phyloP scores from a whole-genome alignment of 2,329 filamentous ascomycete genomes.

The Chaetomium olivaceum region DNA sequence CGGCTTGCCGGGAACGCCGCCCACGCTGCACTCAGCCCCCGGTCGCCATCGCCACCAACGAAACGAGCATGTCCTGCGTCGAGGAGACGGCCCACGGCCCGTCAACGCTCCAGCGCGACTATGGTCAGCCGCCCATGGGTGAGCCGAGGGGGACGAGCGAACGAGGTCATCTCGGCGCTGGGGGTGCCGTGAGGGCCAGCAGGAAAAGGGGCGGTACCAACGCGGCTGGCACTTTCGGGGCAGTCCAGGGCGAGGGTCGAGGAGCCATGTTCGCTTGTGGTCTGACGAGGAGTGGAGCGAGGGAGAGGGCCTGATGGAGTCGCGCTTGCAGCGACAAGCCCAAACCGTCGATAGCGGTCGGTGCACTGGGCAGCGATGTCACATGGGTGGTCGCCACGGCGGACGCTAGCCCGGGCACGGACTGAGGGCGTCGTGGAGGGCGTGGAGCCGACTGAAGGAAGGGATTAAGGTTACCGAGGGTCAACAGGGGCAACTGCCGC shows the following conservation, averaged over 20 bases:
- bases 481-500: conserved; percentile 29
- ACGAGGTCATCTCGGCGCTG: conserved; percentile 21
- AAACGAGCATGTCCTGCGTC: conserved; percentile 9
- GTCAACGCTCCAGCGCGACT: conserved; percentile 24
- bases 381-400: conserved; percentile 23
- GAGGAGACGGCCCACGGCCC: conserved; percentile 31
- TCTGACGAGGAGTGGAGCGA: conserved; percentile 17
- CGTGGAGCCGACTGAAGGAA: conserved; percentile 30
- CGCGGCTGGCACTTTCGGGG: conserved; percentile 4
- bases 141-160: conserved; percentile 11
- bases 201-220: background rate
- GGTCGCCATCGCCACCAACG: conserved; percentile 17
- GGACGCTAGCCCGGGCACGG: conserved; percentile 15
- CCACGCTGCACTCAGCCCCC: conserved; percentile 12
- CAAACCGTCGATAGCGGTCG: conserved; percentile 27
- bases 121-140: conserved; percentile 13
- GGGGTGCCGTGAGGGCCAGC: background rate
- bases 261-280: conserved; percentile 20
- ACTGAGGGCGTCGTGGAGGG: conserved; percentile 20
- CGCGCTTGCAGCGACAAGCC: conserved; percentile 21
- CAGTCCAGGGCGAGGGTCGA: conserved; percentile 6
- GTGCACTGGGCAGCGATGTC: conserved; percentile 28
- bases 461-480: conserved; percentile 30
- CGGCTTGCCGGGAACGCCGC: conserved; percentile 27
- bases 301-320: conserved; percentile 13